Percentiles rank a stretch among this genome's conserved stretches.
These are phyloP conservation scores for Rosa multiflora DNA, from an alignment of 306 rosid species.

Conservation along the genomic window DNA sequence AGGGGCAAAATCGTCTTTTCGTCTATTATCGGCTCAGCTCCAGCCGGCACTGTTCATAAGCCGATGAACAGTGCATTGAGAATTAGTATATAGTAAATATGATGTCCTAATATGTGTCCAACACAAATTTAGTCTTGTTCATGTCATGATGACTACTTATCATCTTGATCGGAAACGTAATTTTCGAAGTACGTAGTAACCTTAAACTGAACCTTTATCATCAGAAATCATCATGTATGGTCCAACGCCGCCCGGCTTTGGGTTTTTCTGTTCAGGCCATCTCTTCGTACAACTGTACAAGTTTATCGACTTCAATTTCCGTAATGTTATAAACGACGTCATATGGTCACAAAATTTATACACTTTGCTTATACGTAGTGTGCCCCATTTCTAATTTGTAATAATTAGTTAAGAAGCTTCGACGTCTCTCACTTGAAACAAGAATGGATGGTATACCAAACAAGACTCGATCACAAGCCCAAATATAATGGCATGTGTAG, in stretches of 20 bases:
- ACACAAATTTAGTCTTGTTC: neutral
- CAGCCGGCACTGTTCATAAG: no score
- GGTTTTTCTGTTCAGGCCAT: neutral
- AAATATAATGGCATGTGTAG: neutral
- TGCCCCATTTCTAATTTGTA: neutral
- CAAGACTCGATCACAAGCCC: neutral
- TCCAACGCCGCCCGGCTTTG: neutral
- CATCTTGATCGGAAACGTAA: neutral
- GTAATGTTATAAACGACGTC: neutral
- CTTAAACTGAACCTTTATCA: no score
- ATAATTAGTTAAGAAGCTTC: neutral
- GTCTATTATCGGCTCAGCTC: no score
- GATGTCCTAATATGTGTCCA: neutral
- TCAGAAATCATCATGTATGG: neutral
- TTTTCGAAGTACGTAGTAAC: no score
- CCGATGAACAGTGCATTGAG: no score
- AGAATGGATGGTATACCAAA: neutral
- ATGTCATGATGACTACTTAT: neutral
- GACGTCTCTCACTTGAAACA: neutral
- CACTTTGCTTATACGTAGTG: no score
- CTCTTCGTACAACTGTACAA: neutral
- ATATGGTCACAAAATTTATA: no score
- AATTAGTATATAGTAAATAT: no score
- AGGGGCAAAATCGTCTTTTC: no score
- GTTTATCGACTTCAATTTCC: no score